Conservation (phyloP, 1,139 yeast genomes). For the Pneumocystis oryctolagi region DNA sequence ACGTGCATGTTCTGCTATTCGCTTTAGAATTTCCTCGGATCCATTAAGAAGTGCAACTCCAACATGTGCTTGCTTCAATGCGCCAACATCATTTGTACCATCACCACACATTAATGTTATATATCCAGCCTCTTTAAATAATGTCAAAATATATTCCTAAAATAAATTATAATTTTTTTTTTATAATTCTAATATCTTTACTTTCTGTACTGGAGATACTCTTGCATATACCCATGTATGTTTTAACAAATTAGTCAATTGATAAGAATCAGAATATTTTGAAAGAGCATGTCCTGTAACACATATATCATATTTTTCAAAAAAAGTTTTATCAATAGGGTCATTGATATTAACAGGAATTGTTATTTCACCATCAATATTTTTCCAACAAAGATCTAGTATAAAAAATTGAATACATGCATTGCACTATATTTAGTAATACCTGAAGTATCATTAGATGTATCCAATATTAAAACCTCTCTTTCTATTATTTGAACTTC, state of each 20-base stretch:
- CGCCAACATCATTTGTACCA: constrained; percentile 99
- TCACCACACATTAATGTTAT: constrained; percentile 98
- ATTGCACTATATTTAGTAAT: constrained; percentile 8
- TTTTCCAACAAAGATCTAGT: constrained; percentile 68
- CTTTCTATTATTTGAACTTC: constrained; percentile 78
- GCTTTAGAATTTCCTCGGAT: constrained; percentile 86
- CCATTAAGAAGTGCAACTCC: constrained; percentile 96
- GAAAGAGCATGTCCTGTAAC: constrained; percentile 84
- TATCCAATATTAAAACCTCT: constrained; percentile 77
- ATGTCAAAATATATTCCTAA: constrained; percentile 60
- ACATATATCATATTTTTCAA: constrained; percentile 67
- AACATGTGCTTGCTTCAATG: constrained; percentile 93
- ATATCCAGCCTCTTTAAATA: constrained; percentile 78
- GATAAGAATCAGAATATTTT: constrained; percentile 38
- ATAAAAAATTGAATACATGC: constrained; percentile 29
- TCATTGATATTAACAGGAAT: constrained; percentile 55
- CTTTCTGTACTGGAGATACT: constrained; percentile 87
- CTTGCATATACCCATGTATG: constrained; percentile 97
- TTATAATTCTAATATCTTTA: background rate
- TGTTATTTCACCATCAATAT: constrained; percentile 57
- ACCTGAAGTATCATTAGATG: constrained; percentile 34
- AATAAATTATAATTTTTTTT: background rate
- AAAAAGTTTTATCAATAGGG: constrained; percentile 41
- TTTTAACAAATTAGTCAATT: constrained; percentile 51
- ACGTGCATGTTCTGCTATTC: constrained; percentile 67